These are phyloP conservation scores for Knufia fluminis DNA, from an alignment of 2,329 filamentous ascomycete genomes.

Conservation along the genomic window DNA sequence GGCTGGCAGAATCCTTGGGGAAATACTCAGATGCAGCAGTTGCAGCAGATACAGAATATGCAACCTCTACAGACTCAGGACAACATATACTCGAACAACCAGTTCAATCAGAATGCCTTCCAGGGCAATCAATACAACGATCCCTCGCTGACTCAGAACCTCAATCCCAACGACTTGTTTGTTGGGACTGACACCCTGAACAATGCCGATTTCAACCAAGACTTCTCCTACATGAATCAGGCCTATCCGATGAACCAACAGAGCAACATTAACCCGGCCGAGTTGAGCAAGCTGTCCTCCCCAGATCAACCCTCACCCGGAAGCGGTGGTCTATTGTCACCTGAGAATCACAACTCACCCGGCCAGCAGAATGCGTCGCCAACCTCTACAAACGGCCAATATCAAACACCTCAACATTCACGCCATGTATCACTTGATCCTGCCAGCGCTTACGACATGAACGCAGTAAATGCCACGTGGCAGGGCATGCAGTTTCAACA, in stretches of 20 bases:
- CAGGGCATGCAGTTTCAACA: conserved; percentile 56
- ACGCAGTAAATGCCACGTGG: conserved; percentile 41
- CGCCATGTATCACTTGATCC: conserved; percentile 54
- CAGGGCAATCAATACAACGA: conserved; percentile 28
- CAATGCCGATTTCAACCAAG: conserved; percentile 30
- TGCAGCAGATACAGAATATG: conserved; percentile 3
- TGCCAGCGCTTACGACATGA: conserved; percentile 41
- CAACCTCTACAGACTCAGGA: not conserved
- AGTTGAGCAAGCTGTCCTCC: conserved; percentile 38
- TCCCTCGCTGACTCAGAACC: conserved; percentile 28
- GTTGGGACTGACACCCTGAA: conserved; percentile 23
- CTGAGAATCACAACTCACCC: conserved; percentile 44
- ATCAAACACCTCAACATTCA: conserved; percentile 48
- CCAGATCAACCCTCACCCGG: conserved; percentile 44
- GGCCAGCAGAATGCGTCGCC: conserved; percentile 44
- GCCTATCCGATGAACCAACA: conserved; percentile 1
- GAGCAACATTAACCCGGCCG: conserved; percentile 35
- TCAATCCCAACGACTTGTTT: conserved; percentile 24
- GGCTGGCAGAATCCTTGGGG: conserved; percentile 3
- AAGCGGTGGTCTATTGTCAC: conserved; percentile 45
- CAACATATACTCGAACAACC: conserved; percentile 21
- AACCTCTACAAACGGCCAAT: conserved; percentile 43
- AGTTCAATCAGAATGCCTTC: conserved; percentile 20
- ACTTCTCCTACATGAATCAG: conserved; percentile 27
- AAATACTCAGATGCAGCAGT: not conserved